Base-by-base conservation (phyloP, 176 grass and related monocot genomes). In the Aegilops tauschii region DNA sequence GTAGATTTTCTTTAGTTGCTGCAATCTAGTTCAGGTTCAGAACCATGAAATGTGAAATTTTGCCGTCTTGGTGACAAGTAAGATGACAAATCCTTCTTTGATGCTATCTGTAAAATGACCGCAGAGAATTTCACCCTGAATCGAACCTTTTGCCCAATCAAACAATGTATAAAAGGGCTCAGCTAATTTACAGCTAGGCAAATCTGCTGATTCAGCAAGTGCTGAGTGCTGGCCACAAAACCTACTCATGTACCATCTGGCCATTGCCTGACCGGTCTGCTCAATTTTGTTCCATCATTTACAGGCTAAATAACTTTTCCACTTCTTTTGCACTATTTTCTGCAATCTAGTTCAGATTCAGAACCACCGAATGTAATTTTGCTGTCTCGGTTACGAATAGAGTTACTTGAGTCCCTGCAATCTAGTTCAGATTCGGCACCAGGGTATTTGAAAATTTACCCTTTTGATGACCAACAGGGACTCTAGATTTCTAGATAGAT, bases 1-100 rank as follows among this genome's bases (percentile, higher is more conserved):
- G 20, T 59, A 59, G 56, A 37, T 9, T 70, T 11, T 40, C 1
- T 28, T 40, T 12, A 14, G 58, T 42, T 28, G 56, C 5, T 79
- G 77, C 56, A 79, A 61, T 79, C 54, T 27, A 27, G 77, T 79
- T 80, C 9, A 80, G 59, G 40, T 65, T 29, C 25, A 65, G 59
- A 29, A 23, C 44, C 32, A 17, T 18, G 9, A 9, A 82, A 25
- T 52, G 18, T 25, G 50, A 14, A 5, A 49, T 32, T 12, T 35
- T 69, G 16, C 16, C 17, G 16, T 69, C 9, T 21, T 9, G 3
- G 66, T 69, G 16, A 69, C 31, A 0, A 36, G 8, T 21, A 50
- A 17, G 10, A 13, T 59, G 64, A 23, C 2, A 21, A 14, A 36
- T 16, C 34, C 56, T 62, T 80, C 21, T 52, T 52, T 17, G 54